Evolutionary conservation across 805 yeast species (phyloP), one percentile per base, ranked within the genome.

Genomic region (Pichia membranifaciens): DNA sequence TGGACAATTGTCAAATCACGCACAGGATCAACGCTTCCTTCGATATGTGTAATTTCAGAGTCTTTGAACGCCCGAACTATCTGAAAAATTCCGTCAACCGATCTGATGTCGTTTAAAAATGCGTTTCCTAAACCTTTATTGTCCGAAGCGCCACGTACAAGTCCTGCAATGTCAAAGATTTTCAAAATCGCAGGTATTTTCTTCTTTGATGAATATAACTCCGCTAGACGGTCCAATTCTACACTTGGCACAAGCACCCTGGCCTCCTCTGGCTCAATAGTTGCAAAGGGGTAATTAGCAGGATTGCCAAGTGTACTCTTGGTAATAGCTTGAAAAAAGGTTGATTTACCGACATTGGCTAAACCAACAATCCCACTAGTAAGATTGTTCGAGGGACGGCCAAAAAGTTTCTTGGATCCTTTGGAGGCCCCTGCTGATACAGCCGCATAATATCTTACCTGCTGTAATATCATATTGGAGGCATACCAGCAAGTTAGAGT

Each of bases 81-180:
- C 56, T 82, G 88, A 60, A 78, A 80, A 38, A 82, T 70, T 18
- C 86, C 87, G 61, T 82, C 89, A 23, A 82, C 88, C 13, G 82
- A 79, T 41, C 88, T 65, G 48, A 82, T 83, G 57, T 82, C 82
- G 44, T 79, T 74, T 55, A 82, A 69, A 66, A 82, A 82, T 40
- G 83, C 80, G 66, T 82, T 82, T n/a, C 89, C 89, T 46, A 82
- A 68, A 4, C 89, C 89, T 50, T 79, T 84, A 39, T 87, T 87
- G 38, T 68, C 66, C 18, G 78, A 70, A 10, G 84, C 79, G 53
- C 84, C 84, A 53, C 79, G 69, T 17, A 82, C 81, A 40, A 82
- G 70, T 8, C 89, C 87, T 4, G 87, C 87, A 54, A 82, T 82
- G 59, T 82, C 89, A 51, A 72, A 80, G 13, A 82, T 70, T 34